Percentiles rank a stretch among this genome's conserved stretches.
These are phyloP conservation scores for Candida frijolesensis DNA, from an alignment of 1,139 yeast genomes.

Conservation along the genomic window DNA sequence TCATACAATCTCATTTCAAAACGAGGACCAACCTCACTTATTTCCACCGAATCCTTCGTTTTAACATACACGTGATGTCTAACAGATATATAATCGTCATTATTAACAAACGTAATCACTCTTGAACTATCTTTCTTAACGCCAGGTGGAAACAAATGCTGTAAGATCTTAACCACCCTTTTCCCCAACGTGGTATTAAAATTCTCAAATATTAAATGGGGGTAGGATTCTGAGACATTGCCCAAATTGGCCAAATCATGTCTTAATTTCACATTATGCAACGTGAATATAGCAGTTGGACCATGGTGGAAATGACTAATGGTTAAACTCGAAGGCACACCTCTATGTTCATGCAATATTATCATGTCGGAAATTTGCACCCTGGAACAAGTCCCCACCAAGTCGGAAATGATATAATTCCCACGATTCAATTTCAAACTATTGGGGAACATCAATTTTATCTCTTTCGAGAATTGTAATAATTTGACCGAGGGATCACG, in stretches of 20 bases:
- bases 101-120: slow-evolving; percentile 87
- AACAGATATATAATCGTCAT: slow-evolving; percentile 88
- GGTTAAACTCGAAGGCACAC: slow-evolving; percentile 94
- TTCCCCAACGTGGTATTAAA: slow-evolving; percentile 83
- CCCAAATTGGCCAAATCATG: slow-evolving; percentile 90
- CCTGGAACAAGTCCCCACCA: slow-evolving; percentile 79
- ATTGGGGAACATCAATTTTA: slow-evolving; percentile 86
- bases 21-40: slow-evolving; percentile 98
- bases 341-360: slow-evolving; percentile 93
- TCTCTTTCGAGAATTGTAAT: slow-evolving; percentile 90
- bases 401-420: slow-evolving; percentile 80
- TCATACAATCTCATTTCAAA: slow-evolving; percentile 95
- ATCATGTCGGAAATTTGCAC: slow-evolving; percentile 77
- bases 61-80: slow-evolving; percentile 93
- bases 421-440: slow-evolving; percentile 91
- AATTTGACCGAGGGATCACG: slow-evolving; percentile 86
- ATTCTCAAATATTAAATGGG: slow-evolving; percentile 91
- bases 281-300: slow-evolving; percentile 91
- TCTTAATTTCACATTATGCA: slow-evolving; percentile 91
- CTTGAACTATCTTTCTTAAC: slow-evolving; percentile 81
- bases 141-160: slow-evolving; percentile 97
- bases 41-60: slow-evolving; percentile 85
- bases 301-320: slow-evolving; percentile 97
- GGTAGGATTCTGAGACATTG: slow-evolving; percentile 87
- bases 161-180: slow-evolving; percentile 76